Conservation (phyloP, 148 eudicot species). For the Rheum nobile region DNA sequence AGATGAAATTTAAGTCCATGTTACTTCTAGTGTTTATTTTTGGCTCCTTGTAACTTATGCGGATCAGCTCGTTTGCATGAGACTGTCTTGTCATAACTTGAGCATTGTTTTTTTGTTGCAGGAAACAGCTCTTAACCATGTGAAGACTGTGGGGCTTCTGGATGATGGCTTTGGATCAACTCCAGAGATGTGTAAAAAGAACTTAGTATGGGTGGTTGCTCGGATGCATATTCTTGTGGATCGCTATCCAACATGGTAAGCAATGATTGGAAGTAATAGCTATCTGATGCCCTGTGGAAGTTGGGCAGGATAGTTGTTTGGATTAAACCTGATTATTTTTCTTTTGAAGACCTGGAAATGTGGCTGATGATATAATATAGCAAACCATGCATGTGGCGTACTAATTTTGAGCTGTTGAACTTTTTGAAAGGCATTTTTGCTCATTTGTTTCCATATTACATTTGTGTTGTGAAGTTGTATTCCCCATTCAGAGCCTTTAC, state of each 20-base stretch:
- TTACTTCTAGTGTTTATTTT: background rate
- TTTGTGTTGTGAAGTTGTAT: background rate
- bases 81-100: background rate
- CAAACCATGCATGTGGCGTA: background rate
- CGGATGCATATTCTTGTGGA: conserved; percentile 87
- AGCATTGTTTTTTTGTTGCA: conserved; percentile 20
- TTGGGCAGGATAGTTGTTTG: background rate
- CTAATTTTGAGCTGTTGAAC: background rate
- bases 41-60: background rate
- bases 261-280: background rate
- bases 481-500: background rate
- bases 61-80: background rate
- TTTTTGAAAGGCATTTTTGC: background rate
- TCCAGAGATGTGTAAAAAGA: conserved; percentile 88
- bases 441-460: background rate
- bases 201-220: conserved; percentile 89
- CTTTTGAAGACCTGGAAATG: background rate
- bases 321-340: background rate
- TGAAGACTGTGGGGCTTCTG: conserved; percentile 62
- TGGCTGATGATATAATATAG: background rate
- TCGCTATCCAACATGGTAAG: conserved; percentile 94
- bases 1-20: background rate
- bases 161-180: conserved; percentile 97
- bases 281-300: background rate
- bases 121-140: conserved; percentile 98